Base-by-base conservation (phyloP, 306 rosid species). In the Bauhinia variegata region DNA sequence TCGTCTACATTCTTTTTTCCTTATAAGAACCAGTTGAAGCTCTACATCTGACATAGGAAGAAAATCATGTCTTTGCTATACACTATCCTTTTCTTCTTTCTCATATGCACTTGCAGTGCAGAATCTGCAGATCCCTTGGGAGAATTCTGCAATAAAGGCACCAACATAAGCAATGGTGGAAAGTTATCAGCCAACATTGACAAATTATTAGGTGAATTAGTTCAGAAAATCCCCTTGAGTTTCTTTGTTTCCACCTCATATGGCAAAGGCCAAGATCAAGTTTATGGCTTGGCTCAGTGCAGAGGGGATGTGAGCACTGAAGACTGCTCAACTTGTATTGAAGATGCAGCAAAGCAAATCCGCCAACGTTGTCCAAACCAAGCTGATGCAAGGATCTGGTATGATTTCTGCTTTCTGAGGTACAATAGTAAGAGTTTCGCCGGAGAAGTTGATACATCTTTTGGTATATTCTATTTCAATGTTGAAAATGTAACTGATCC, bases 271-370 rank as follows among this genome's bases (percentile, higher is more conserved):
- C 16, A 73, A 67, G 83, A 84, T 74, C 63, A 33, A 71, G 82
- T 82, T 37, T 86, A 75, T 72, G 91, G 87, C 47, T 70, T 88
- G 61, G 76, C 88, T 61, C 91, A 86, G 59, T 86, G 96, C 63
- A 81, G 86, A 46, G 86, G 87, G 7, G 96, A 88, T 51, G 81
- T 86, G 12, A 75, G 61, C 79, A 68, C 36, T 13, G 59, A 73
- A 72, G 91, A 88, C 52, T 88, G 91, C 75, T 58, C 82, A 11
- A 73, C 3, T 47, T 88, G 96, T 33, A 66, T 88, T 42, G 79
- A 79, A 64, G 85, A 83, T 1, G 88, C 91, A 0, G 80, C 91
- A 1, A 77, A 77, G 6, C 57, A 86, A 77, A 80, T 88, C 63
- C 76, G 70, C 15, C 42, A 56, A 11, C 65, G 77, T 7, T 88